phyloP scores from a whole-genome alignment of 768 basidiomycete species.

The Daedaleopsis nitida region DNA sequence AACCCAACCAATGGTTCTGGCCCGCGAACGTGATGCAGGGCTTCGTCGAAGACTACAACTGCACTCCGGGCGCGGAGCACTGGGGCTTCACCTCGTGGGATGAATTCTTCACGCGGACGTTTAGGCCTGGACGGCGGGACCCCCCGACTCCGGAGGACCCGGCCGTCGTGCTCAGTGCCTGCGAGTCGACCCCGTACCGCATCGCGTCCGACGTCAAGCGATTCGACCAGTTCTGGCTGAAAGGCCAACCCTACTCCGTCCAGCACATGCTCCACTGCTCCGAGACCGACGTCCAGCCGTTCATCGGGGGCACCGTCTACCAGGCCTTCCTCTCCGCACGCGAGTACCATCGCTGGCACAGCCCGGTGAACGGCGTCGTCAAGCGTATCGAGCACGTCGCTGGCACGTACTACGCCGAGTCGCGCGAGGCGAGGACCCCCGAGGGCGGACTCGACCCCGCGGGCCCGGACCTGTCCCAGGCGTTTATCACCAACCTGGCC shows the following conservation, averaged over 20 bases:
- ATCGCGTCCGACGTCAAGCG: conserved; percentile 41
- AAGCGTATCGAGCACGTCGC: conserved; percentile 45
- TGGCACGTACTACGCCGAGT: conserved; percentile 51
- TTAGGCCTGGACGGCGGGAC: conserved; percentile 19
- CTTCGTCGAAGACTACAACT: conserved; percentile 19
- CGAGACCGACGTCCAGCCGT: conserved; percentile 35
- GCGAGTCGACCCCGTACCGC: conserved; percentile 55
- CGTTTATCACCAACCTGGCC: conserved; percentile 47
- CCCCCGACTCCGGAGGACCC: not conserved
- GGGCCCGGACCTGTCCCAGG: conserved; percentile 32
- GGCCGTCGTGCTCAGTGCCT: conserved; percentile 47
- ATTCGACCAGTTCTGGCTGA: conserved; percentile 59
- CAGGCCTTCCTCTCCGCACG: conserved; percentile 59
- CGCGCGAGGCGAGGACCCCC: conserved; percentile 22
- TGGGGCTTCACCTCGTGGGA: conserved; percentile 34
- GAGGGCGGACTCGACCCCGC: conserved; percentile 25
- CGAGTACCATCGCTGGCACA: conserved; percentile 66
- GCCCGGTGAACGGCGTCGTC: conserved; percentile 52
- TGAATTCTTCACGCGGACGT: conserved; percentile 39
- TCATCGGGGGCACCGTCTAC: conserved; percentile 53
- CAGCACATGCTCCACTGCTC: conserved; percentile 52
- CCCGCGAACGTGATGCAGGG: conserved; percentile 21
- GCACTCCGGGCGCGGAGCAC: conserved; percentile 25
- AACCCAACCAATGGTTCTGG: conserved; percentile 50
- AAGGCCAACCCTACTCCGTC: conserved; percentile 63